Evolutionary conservation across 2,329 filamentous ascomycete species (phyloP).

Genomic region (Thermoascus crustaceus): DNA sequence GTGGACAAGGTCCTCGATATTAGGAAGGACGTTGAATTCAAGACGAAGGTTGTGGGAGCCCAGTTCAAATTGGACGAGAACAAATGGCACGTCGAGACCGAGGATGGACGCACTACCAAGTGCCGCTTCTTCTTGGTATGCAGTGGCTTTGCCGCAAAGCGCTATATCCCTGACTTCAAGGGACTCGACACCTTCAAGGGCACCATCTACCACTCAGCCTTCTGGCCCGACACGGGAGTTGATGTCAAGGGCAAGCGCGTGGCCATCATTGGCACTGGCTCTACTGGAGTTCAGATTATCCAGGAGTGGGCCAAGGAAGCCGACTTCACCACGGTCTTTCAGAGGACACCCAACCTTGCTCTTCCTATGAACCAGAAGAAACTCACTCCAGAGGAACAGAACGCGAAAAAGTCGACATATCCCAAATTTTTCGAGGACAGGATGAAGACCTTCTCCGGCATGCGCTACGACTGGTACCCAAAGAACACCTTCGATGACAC

Average conservation of each 20-base stretch:
- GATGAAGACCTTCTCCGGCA: slow-evolving; percentile 49
- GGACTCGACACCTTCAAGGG: slow-evolving; percentile 42
- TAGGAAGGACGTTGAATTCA: slow-evolving; percentile 39
- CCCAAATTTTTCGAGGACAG: slow-evolving; percentile 46
- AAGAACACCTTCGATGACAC: slow-evolving; percentile 50
- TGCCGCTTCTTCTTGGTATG: slow-evolving; percentile 40
- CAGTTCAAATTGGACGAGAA: slow-evolving; percentile 29
- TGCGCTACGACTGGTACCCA: slow-evolving; percentile 49
- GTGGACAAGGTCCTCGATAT: slow-evolving; percentile 38
- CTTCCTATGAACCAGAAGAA: slow-evolving; percentile 51
- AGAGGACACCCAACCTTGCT: slow-evolving; percentile 58
- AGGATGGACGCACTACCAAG: slow-evolving; percentile 31
- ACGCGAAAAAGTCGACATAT: slow-evolving; percentile 38
- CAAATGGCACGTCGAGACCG: slow-evolving; percentile 39
- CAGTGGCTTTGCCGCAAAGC: slow-evolving; percentile 41
- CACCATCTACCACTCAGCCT: slow-evolving; percentile 46
- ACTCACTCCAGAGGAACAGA: slow-evolving; percentile 46
- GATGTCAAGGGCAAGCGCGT: slow-evolving; percentile 43
- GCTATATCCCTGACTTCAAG: slow-evolving; percentile 33
- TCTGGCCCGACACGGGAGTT: slow-evolving; percentile 45
- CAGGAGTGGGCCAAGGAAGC: slow-evolving; percentile 52
- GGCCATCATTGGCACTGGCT: slow-evolving; percentile 49
- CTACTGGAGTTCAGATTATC: slow-evolving; percentile 48
- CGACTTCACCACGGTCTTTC: slow-evolving; percentile 51
- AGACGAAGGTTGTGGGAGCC: slow-evolving; percentile 35